A percentile compares a stretch with the other conserved stretches of the same genome.
Conservation (phyloP, 192 early-diverging fungal genomes). For the Glomus cerebriforme region DNA sequence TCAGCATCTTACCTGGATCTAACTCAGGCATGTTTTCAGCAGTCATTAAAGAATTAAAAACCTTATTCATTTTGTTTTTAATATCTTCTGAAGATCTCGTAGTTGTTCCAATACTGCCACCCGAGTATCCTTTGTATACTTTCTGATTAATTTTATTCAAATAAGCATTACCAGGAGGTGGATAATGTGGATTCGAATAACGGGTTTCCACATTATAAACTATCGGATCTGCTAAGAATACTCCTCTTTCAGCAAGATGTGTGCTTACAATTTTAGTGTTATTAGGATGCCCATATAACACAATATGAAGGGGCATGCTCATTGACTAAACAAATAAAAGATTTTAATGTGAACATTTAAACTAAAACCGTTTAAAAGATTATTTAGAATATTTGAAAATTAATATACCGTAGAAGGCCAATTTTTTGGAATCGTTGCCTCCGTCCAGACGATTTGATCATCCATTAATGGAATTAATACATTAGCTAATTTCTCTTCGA, state of each 20-base stretch:
- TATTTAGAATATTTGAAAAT: no score
- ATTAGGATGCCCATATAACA: conserved; percentile 36
- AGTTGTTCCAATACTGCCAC: conserved; percentile 20
- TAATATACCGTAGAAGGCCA: background rate
- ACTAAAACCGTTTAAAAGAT: no score
- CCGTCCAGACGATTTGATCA: conserved; percentile 1
- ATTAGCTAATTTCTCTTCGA: conserved; percentile 33
- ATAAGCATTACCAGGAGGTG: conserved; percentile 35
- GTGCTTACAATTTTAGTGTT: conserved; percentile 35
- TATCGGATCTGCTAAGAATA: conserved; percentile 37
- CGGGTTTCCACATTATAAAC: conserved; percentile 36
- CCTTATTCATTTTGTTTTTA: conserved; percentile 58
- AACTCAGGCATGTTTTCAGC: conserved; percentile 50
- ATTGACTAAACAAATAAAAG: conserved; percentile 33
- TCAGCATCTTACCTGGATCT: conserved; percentile 49
- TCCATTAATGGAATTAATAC: background rate
- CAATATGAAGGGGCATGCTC: conserved; percentile 41
- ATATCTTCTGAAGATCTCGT: conserved; percentile 40
- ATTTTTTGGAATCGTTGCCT: conserved; percentile 8
- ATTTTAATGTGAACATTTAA: no score
- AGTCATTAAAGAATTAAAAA: conserved; percentile 60
- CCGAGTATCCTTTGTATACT: conserved; percentile 33
- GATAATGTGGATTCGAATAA: conserved; percentile 40
- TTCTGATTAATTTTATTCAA: conserved; percentile 37
- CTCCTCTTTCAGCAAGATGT: conserved; percentile 37